A percentile compares a stretch with the other conserved stretches of the same genome.
These are phyloP conservation scores for Ascocoryne sarcoides DNA, from an alignment of 2,329 filamentous ascomycete species.

Conservation along the genomic window DNA sequence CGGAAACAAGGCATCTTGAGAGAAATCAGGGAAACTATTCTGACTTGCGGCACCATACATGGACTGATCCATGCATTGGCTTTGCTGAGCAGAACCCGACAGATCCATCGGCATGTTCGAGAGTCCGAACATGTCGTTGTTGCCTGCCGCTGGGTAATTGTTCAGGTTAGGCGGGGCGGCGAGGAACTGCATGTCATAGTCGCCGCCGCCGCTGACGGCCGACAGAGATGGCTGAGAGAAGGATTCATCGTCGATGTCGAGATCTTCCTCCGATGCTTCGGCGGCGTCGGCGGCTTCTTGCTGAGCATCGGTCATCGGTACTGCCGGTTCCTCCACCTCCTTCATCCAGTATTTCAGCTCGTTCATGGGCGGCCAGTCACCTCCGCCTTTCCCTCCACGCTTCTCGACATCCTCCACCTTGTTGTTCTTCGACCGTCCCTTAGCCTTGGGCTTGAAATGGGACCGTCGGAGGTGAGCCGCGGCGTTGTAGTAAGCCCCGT, in stretches of 20 bases:
- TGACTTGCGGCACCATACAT: conserved; percentile 18
- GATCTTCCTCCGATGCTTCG: conserved; percentile 26
- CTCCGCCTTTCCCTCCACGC: conserved; percentile 45
- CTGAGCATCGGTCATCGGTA: conserved; percentile 21
- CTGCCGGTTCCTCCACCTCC: conserved; percentile 35
- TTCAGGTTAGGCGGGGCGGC: conserved; percentile 5
- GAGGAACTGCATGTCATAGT: conserved; percentile 9
- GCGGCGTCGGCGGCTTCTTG: conserved; percentile 30
- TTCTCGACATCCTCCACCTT: conserved; percentile 34
- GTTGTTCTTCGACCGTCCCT: conserved; percentile 33
- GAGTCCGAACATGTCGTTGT: conserved; percentile 10
- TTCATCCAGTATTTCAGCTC: conserved; percentile 53
- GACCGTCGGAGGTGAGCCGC: conserved; percentile 81
- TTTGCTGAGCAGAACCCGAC: conserved; percentile 9
- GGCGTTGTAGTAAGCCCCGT: conserved; percentile 90
- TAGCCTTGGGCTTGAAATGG: conserved; percentile 67
- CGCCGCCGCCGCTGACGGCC: conserved; percentile 18
- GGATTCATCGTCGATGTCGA: conserved; percentile 21
- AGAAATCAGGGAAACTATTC: conserved; percentile 17
- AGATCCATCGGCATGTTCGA: conserved; percentile 14
- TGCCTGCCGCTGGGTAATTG: conserved; percentile 8
- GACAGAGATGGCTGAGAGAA: conserved; percentile 11
- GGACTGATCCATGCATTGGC: conserved; percentile 16
- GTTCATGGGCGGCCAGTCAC: conserved; percentile 46
- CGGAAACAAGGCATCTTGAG: conserved; percentile 7